Conservation (phyloP, 2,329 filamentous ascomycete genomes). For the Diaporthe citri region DNA sequence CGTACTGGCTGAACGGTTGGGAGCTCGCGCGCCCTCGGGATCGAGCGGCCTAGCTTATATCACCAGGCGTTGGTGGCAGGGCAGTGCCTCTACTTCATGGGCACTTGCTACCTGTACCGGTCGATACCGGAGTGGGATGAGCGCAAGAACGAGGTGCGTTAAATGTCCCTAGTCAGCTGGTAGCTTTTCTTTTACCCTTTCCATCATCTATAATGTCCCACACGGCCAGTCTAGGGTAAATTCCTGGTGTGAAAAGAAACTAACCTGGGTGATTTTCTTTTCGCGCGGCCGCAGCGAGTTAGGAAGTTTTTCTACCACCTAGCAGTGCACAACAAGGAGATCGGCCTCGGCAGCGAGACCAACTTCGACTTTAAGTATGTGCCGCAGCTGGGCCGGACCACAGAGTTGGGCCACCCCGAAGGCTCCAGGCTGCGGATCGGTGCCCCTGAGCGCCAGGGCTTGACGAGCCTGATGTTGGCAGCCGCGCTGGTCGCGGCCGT, state of each 20-base stretch:
- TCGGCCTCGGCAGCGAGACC: conserved; percentile 70
- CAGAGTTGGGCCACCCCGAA: conserved; percentile 43
- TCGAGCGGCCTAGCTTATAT: conserved; percentile 67
- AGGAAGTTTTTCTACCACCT: conserved; percentile 59
- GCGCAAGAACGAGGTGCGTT: conserved; percentile 60
- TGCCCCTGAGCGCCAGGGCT: conserved; percentile 60
- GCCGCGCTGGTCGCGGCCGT: conserved; percentile 46
- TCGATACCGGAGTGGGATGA: conserved; percentile 54
- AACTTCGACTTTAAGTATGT: conserved; percentile 80
- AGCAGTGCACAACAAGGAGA: conserved; percentile 70
- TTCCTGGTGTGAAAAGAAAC: background rate
- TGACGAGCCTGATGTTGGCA: conserved; percentile 59
- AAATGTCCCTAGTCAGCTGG: background rate
- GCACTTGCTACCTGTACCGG: conserved; percentile 61
- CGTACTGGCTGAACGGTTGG: conserved; percentile 78
- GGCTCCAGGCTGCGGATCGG: conserved; percentile 40
- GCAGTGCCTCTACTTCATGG: conserved; percentile 76
- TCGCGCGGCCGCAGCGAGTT: conserved; percentile 42
- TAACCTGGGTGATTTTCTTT: background rate
- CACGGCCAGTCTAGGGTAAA: background rate
- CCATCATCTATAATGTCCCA: background rate
- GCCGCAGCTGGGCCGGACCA: conserved; percentile 58
- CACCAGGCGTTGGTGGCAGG: conserved; percentile 72
- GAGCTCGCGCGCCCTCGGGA: conserved; percentile 69
- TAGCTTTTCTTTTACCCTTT: background rate